These are phyloP conservation scores for Rhodosporidiobolus odoratus DNA, from an alignment of 768 basidiomycete species.

Conservation along the genomic window DNA sequence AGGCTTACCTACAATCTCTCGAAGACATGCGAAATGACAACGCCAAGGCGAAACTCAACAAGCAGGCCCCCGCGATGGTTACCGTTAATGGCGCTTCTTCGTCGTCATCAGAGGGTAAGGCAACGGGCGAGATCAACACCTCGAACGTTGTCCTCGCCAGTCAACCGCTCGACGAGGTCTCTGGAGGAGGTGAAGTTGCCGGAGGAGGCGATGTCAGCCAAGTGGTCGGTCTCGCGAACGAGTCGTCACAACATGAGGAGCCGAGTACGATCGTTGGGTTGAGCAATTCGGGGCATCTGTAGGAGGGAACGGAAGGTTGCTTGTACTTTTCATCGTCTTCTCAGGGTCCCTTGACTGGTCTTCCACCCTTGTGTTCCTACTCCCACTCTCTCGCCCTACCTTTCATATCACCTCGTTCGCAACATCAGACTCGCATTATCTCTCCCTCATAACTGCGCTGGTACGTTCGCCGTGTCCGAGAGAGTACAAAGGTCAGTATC, in stretches of 20 bases:
- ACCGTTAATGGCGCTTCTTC: conserved; percentile 9
- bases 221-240: conserved; percentile 26
- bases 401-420: too few relatives aligned
- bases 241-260: not conserved
- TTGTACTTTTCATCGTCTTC: too few relatives aligned
- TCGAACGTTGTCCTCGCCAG: conserved; percentile 6
- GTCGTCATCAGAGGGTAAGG: not conserved
- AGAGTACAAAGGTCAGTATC: too few relatives aligned
- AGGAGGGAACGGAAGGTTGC: too few relatives aligned
- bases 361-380: too few relatives aligned
- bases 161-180: conserved; percentile 21
- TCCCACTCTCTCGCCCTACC: too few relatives aligned
- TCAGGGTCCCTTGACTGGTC: too few relatives aligned
- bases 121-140: not conserved
- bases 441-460: too few relatives aligned
- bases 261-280: too few relatives aligned
- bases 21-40: conserved; percentile 78
- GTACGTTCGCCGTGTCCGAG: too few relatives aligned
- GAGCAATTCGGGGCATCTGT: too few relatives aligned
- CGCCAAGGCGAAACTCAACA: conserved; percentile 55
- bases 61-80: conserved; percentile 3
- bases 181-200: conserved; percentile 28
- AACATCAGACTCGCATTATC: too few relatives aligned
- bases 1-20: conserved; percentile 67
- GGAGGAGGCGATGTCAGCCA: conserved; percentile 26